Base-by-base conservation (phyloP, 2,329 filamentous ascomycete species). In the Orbilia ellipsospora region DNA sequence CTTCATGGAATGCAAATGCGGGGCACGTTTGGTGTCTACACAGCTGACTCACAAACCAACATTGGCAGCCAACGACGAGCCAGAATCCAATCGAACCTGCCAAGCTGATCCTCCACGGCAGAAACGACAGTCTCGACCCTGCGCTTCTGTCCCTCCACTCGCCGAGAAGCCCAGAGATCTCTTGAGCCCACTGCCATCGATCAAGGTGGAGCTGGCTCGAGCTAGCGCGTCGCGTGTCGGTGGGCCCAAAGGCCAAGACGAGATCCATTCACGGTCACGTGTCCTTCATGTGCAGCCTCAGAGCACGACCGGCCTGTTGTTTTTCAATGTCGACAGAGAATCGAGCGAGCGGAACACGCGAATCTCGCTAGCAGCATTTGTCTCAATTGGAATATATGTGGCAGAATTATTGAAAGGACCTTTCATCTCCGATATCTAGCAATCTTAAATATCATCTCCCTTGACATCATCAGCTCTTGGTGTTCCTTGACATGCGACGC, bases 101-200 rank as follows among this genome's bases (percentile, higher is more conserved):
- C 72, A 75, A 75, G 72, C 51, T 55, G 72, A 75, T 75, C 72
- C 72, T 75, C 52, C 72, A 75, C 28, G 3, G 28, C 28, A 31
- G 28, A 23, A 23, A 18, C 48, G n/a, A 51, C 18, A n/a, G 5
- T 52, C 23, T 55, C 23, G 28, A 23, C 18, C 4, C 5, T 45
- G 55, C 55, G 18, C 55, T 59, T 59, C 45, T 44, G 55, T 59
- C 31, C 2, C 6, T 16, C 31, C 36, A 20, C 10, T 45, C 28
- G 28, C 10, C 31, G 6, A 36, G 31, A 36, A 6, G 5, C 1
- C 31, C 31, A 36, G 31, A 36, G 31, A 36, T 36, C 31, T 7
- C 31, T 36, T 6, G 31, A 36, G 31, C 10, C 31, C 31, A 36
- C 10, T 36, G 31, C 8, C 48, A 13, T 52, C 18, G 48, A 18